phyloP scores from a whole-genome alignment of 768 basidiomycete species.

The Dendrothele bispora region DNA sequence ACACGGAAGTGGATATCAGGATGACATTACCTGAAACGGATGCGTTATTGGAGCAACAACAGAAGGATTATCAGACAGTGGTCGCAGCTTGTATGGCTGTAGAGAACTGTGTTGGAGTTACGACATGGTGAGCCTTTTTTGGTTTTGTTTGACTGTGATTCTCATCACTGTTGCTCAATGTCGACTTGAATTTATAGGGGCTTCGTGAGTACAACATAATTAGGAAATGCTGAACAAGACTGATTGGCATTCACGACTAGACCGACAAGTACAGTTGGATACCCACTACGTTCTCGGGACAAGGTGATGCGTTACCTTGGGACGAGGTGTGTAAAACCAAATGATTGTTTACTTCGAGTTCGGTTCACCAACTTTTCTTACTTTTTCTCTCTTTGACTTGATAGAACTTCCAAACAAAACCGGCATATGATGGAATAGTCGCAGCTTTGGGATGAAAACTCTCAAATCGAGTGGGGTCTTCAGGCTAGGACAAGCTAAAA shows the following conservation, averaged over 20 bases:
- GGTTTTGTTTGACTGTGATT: not conserved
- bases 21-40: slow-evolving; percentile 39
- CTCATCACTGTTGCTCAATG: not conserved
- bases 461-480: too few relatives aligned
- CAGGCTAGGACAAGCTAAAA: too few relatives aligned
- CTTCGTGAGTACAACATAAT: too few relatives aligned
- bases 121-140: slow-evolving; percentile 5
- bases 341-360: not conserved
- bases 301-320: slow-evolving; percentile 40
- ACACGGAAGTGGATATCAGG: slow-evolving; percentile 50
- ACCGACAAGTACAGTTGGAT: slow-evolving; percentile 46
- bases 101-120: slow-evolving; percentile 20
- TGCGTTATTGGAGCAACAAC: slow-evolving; percentile 37
- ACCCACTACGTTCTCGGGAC: slow-evolving; percentile 35
- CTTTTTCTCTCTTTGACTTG: slow-evolving; percentile 13
- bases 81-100: slow-evolving; percentile 37
- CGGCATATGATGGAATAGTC: slow-evolving; percentile 47
- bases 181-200: too few relatives aligned
- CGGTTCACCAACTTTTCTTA: not conserved
- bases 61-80: slow-evolving; percentile 41
- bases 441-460: too few relatives aligned
- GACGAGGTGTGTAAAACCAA: slow-evolving; percentile 34
- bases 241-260: too few relatives aligned
- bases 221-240: too few relatives aligned
- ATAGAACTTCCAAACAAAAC: slow-evolving; percentile 41